Evolutionary conservation across 2,329 filamentous ascomycete species (phyloP).

Genomic region (Passalora sequoiae): DNA sequence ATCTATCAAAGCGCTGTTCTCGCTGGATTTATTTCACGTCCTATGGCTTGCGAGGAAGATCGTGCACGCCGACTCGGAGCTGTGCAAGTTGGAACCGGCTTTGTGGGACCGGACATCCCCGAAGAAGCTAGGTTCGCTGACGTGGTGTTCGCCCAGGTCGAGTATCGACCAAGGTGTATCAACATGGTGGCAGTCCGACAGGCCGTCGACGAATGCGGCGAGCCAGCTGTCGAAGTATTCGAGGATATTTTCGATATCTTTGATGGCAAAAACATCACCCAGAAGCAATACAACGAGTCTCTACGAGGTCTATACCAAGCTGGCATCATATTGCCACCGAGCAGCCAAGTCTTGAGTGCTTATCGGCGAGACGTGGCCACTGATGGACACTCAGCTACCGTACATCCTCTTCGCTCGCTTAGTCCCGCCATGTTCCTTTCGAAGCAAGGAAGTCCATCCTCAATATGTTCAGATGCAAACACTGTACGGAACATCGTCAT

Average conservation of each 20-base stretch:
- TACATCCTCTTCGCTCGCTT: background rate
- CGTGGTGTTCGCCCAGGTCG: conserved; percentile 9
- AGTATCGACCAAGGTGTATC: conserved; percentile 6
- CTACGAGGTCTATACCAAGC: background rate
- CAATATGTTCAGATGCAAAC: no score
- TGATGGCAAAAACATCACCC: background rate
- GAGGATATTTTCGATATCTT: conserved; percentile 5
- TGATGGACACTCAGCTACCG: background rate
- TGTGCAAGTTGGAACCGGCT: background rate
- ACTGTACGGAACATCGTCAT: background rate
- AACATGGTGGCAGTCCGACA: conserved; percentile 7
- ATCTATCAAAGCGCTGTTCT: conserved; percentile 2
- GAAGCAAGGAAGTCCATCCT: no score
- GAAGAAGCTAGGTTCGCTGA: conserved; percentile 5
- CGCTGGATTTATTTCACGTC: conserved; percentile 1
- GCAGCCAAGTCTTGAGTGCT: no score
- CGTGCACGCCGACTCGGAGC: background rate
- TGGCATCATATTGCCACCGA: no score
- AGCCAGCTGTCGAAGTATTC: background rate
- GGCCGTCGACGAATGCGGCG: background rate
- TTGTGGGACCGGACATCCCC: background rate
- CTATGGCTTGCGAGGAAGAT: background rate
- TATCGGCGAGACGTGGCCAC: background rate
- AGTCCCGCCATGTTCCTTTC: background rate
- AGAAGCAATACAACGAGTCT: background rate